Evolutionary conservation across 345 rosid genomes (phyloP).

Genomic region (Murraya paniculata): DNA sequence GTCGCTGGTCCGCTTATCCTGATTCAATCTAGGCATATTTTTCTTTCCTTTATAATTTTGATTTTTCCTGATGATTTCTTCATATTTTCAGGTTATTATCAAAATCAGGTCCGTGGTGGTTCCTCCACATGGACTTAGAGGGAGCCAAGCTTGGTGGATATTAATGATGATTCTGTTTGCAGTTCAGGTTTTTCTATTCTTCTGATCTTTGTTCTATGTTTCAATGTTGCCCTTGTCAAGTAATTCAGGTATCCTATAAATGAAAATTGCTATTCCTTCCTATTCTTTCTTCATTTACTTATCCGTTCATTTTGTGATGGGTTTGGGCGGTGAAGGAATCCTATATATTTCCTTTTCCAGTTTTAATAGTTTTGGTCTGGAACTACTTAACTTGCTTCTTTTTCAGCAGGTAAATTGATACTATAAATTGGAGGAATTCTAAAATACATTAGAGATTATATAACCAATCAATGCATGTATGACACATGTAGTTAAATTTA

Average conservation of each 20-base stretch:
- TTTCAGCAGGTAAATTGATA: conserved; percentile 13
- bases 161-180: neutral
- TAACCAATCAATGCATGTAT: too few relatives aligned
- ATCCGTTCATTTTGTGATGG: neutral
- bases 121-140: conserved; percentile 57
- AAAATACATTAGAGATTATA: too few relatives aligned
- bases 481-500: too few relatives aligned
- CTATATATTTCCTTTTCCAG: neutral
- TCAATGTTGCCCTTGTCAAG: neutral
- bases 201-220: neutral
- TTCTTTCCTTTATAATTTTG: neutral
- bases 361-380: neutral
- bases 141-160: conserved; percentile 31
- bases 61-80: conserved; percentile 7
- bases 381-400: neutral
- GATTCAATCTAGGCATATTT: neutral
- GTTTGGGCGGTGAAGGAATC: neutral
- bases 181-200: neutral
- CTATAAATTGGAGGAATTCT: too few relatives aligned
- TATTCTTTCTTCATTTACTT: neutral
- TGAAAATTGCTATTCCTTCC: neutral
- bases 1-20: neutral
- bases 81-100: conserved; percentile 48
- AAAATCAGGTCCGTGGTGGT: conserved; percentile 94
- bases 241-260: neutral